These are phyloP conservation scores for Cercophora newfieldiana DNA, from an alignment of 495 filamentous ascomycete genomes.

Conservation along the genomic window DNA sequence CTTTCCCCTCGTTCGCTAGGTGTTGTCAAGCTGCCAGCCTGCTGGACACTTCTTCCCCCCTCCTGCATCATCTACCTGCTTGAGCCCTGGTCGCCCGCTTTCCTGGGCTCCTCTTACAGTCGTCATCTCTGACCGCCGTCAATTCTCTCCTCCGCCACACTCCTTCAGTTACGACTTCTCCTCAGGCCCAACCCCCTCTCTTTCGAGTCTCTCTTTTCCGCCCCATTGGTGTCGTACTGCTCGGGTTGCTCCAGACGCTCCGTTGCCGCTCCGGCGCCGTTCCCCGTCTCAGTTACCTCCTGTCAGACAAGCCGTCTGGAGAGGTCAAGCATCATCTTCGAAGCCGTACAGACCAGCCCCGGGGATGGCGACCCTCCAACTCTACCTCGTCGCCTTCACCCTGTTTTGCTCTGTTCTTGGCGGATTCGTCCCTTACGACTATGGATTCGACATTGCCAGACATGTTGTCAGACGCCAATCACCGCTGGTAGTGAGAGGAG, in stretches of 20 bases:
- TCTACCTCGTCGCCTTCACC: constrained; percentile 11
- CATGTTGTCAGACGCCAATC: constrained; percentile 31
- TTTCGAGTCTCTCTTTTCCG: not conserved
- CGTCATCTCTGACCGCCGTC: not conserved
- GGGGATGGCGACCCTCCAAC: constrained; percentile 16
- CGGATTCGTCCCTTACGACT: constrained; percentile 38
- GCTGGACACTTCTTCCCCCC: too few relatives aligned
- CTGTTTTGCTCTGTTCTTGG: constrained; percentile 13
- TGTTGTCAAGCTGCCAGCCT: not conserved
- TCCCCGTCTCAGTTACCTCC: constrained; percentile 3
- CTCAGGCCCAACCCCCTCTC: not conserved
- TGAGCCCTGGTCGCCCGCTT: too few relatives aligned
- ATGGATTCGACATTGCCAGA: constrained; percentile 38
- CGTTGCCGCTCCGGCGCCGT: not conserved
- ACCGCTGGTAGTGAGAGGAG: constrained; percentile 25
- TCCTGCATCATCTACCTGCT: too few relatives aligned
- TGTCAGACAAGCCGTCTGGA: constrained; percentile 2
- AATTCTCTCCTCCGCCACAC: too few relatives aligned
- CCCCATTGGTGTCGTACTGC: constrained; percentile 1
- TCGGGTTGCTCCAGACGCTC: constrained; percentile 8
- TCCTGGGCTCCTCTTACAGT: not conserved
- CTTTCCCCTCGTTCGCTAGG: not conserved
- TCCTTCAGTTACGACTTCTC: not conserved
- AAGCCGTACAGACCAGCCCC: not conserved
- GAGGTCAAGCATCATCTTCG: not conserved